Conservation (phyloP, 345 rosid genomes). For the Lenwebbia sp. region DNA sequence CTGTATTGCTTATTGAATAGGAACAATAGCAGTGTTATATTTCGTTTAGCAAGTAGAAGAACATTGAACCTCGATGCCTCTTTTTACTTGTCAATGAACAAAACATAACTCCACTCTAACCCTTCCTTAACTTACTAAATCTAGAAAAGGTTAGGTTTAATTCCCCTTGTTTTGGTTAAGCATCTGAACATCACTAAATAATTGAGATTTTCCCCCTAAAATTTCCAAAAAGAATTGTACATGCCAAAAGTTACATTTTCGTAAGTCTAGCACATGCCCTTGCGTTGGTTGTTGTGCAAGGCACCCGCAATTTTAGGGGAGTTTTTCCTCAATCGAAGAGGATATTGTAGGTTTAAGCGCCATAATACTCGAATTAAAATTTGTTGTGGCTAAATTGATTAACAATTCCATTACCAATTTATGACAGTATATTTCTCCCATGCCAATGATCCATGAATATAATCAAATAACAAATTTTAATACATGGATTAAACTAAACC, state of each 20-base stretch:
- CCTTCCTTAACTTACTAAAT: background rate
- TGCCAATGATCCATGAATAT: background rate
- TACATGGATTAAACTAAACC: background rate
- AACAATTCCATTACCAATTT: background rate
- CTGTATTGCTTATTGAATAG: background rate
- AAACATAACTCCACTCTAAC: background rate
- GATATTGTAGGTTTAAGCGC: background rate
- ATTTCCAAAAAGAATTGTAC: background rate
- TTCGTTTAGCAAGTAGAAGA: background rate
- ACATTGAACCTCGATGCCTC: background rate
- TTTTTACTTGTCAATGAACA: background rate
- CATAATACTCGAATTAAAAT: background rate
- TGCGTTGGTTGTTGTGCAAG: background rate
- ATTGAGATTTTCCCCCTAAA: background rate
- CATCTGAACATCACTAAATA: background rate
- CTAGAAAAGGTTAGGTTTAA: background rate
- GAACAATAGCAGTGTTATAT: background rate
- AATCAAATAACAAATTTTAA: background rate
- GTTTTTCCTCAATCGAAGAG: background rate
- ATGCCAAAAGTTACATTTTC: background rate
- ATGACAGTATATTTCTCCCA: background rate
- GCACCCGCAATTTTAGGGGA: background rate
- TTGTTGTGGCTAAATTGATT: background rate
- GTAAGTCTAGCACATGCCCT: background rate
- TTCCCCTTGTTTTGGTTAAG: background rate